phyloP scores from a whole-genome alignment of 257 asterid genomes.

The Striga asiatica region DNA sequence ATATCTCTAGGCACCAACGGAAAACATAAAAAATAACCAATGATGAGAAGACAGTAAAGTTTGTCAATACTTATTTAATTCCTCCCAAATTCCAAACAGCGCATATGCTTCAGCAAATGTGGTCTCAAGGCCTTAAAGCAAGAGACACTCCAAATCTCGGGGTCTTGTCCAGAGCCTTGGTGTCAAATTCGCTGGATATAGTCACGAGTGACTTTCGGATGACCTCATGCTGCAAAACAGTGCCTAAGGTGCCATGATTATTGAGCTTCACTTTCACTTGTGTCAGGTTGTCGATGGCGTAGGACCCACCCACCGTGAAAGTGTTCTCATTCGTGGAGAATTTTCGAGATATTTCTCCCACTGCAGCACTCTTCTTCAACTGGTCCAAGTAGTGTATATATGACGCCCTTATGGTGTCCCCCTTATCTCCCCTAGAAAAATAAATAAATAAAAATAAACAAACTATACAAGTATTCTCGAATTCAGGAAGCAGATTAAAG shows the following conservation, averaged over 20 bases:
- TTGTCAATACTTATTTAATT: too few species aligned
- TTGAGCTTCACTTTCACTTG: constrained; percentile 58
- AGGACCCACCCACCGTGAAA: constrained; percentile 67
- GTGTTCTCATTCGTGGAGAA: constrained; percentile 75
- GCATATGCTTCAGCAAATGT: too few species aligned
- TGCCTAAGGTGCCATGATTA: constrained; percentile 58
- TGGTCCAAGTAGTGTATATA: constrained; percentile 48
- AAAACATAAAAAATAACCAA: too few species aligned
- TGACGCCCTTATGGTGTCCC: constrained; percentile 62
- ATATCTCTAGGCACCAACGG: too few species aligned
- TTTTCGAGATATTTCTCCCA: constrained; percentile 54
- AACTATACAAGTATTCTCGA: too few species aligned
- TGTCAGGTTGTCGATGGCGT: constrained; percentile 54
- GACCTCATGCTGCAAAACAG: constrained; percentile 64
- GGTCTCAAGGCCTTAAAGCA: constrained; percentile 48
- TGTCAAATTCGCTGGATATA: constrained; percentile 64
- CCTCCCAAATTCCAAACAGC: too few species aligned
- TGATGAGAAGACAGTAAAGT: too few species aligned
- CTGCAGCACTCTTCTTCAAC: constrained; percentile 43
- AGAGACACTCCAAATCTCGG: constrained; percentile 64
- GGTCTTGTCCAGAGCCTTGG: constrained; percentile 71
- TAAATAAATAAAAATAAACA: background rate
- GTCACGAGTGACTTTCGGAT: constrained; percentile 54
- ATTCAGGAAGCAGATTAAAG: too few species aligned
- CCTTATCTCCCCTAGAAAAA: constrained; percentile 54